Conservation (phyloP, 169 alveolate genomes). For the Plasmodium relictum region DNA sequence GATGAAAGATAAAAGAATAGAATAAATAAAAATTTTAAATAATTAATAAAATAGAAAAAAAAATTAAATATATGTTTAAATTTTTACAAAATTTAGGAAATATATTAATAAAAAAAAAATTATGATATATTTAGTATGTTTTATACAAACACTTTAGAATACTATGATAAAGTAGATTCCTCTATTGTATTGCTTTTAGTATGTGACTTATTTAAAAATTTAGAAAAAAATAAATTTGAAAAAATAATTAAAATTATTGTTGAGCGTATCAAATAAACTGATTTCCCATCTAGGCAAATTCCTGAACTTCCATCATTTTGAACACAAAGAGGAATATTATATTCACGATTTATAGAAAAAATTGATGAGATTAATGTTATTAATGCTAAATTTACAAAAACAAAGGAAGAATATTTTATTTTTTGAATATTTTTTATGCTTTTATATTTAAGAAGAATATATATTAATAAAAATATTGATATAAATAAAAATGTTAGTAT, state of each 20-base stretch:
- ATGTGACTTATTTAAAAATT: conserved; percentile 34
- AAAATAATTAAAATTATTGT: conserved; percentile 48
- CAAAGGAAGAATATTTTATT: conserved; percentile 43
- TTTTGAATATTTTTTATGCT: conserved; percentile 2
- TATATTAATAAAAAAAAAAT: neutral
- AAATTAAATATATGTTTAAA: too few relatives aligned
- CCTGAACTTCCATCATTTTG: conserved; percentile 75
- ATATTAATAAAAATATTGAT: conserved; percentile 9
- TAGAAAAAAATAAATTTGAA: conserved; percentile 54
- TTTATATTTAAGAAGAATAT: conserved; percentile 21
- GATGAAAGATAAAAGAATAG: too few relatives aligned
- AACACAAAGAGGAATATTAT: conserved; percentile 74
- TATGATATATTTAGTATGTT: too few relatives aligned
- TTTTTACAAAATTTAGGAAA: neutral
- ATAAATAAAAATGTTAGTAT: conserved; percentile 42
- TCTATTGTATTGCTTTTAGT: conserved; percentile 2
- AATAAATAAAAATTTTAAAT: too few relatives aligned
- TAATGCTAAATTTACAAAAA: conserved; percentile 44
- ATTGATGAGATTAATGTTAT: conserved; percentile 47
- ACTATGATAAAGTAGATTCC: conserved; percentile 17
- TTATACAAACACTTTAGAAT: too few relatives aligned
- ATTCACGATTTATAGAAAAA: conserved; percentile 47
- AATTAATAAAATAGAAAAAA: too few relatives aligned
- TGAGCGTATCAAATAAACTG: conserved; percentile 41
- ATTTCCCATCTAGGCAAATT: conserved; percentile 57